Evolutionary conservation across 2,329 filamentous ascomycete genomes (phyloP).

Genomic region (Apiospora koreana): DNA sequence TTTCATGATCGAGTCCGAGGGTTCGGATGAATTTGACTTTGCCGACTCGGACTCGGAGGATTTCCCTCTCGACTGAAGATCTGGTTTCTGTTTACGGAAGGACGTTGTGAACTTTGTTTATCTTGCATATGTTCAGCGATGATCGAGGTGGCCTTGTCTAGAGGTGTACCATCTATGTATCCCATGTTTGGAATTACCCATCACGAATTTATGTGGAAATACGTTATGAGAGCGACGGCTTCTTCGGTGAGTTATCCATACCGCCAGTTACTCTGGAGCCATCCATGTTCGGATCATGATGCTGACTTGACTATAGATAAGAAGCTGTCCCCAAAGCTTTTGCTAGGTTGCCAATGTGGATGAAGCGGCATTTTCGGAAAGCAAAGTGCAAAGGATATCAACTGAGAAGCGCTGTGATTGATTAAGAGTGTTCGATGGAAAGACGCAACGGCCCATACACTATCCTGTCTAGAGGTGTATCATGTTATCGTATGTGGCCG

Average conservation of each 20-base stretch:
- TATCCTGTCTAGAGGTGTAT: background rate
- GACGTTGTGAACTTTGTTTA: background rate
- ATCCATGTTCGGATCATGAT: background rate
- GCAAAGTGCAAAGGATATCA: background rate
- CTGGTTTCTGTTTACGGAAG: background rate
- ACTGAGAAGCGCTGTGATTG: background rate
- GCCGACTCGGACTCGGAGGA: background rate
- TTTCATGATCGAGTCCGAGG: background rate
- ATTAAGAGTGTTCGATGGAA: background rate
- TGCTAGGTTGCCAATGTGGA: background rate
- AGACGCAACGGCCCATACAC: background rate
- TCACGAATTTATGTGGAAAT: background rate
- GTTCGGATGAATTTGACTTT: background rate
- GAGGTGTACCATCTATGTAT: background rate
- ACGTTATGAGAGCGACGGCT: background rate
- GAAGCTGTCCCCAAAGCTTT: background rate
- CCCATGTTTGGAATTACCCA: background rate
- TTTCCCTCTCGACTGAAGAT: background rate
- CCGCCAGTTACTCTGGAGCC: background rate
- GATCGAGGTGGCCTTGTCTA: background rate
- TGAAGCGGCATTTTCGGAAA: background rate
- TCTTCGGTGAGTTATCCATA: background rate
- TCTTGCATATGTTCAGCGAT: background rate
- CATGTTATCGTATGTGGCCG: background rate
- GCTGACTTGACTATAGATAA: background rate